Percentiles rank a stretch among this genome's conserved stretches.
phyloP scores from a whole-genome alignment of 2,329 filamentous ascomycete genomes.

The Myriosclerotinia duriaeana region DNA sequence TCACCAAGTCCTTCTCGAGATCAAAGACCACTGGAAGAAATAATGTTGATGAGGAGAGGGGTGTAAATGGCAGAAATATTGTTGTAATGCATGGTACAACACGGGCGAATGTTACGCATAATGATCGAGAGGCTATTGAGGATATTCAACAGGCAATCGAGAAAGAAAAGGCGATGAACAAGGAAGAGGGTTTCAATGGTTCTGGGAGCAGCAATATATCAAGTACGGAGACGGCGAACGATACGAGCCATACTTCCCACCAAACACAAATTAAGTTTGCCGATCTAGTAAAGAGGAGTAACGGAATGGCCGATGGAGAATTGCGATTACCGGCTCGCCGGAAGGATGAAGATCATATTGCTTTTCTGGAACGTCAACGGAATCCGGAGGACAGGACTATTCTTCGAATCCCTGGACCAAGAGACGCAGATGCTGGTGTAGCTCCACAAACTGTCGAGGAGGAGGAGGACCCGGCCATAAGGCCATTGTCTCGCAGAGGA shows the following conservation, averaged over 20 bases:
- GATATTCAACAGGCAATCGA: conserved; percentile 26
- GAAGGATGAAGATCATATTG: conserved; percentile 76
- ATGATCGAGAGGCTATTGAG: conserved; percentile 55
- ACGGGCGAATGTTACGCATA: conserved; percentile 53
- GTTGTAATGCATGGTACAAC: conserved; percentile 61
- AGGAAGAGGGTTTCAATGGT: conserved; percentile 30
- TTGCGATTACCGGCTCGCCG: conserved; percentile 52
- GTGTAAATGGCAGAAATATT: conserved; percentile 66
- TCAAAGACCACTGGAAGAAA: conserved; percentile 50
- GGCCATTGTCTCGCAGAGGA: conserved; percentile 28
- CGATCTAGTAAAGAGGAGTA: conserved; percentile 61
- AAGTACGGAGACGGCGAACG: conserved; percentile 26
- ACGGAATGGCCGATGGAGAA: conserved; percentile 54
- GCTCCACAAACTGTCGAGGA: conserved; percentile 60
- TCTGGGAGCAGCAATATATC: conserved; percentile 26
- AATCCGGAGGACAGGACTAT: conserved; percentile 69
- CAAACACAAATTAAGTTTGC: conserved; percentile 59
- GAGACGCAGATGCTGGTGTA: conserved; percentile 83
- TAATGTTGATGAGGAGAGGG: conserved; percentile 47
- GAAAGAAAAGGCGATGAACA: conserved; percentile 26
- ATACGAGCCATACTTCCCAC: conserved; percentile 20
- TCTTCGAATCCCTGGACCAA: conserved; percentile 84
- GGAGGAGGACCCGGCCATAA: conserved; percentile 31
- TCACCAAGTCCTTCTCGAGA: conserved; percentile 61
- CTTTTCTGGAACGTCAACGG: conserved; percentile 81